Base-by-base conservation (phyloP, 805 yeast species). In the Kockiozyma suomiensis region DNA sequence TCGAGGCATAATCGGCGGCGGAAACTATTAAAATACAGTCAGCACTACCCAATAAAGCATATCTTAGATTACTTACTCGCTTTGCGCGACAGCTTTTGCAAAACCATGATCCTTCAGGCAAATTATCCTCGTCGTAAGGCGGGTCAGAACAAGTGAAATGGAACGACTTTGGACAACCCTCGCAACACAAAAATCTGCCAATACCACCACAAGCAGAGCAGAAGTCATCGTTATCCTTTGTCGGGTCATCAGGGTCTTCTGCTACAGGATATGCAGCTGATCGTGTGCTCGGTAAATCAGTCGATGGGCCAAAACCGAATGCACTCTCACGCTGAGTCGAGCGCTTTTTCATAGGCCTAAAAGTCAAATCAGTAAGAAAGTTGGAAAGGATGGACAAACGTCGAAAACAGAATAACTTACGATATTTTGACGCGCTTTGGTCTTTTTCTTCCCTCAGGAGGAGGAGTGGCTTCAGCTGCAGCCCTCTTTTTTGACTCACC, bases 111-210 rank as follows among this genome's bases (percentile, higher is more conserved):
- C 88, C 97, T 50, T 87, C 96, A 0, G 98, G 98, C 6, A 90
- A 74, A 40, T 80, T 71, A 52, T 81, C 79, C 43, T 87, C 90
- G 66, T 87, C 90, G 35, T 86, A 75, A 0, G 99, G 98, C 2
- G 98, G 98, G 68, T 89, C 87, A 61, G 93, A 82, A 72, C 99
- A 93, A 4, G 88, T 79, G 70, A 94, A 90, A 71, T 93, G 99
- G 74, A 93, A 94, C 1, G 97, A 88, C 68, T 81, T 81, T 0
- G 97, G 97, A 73, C 99, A 93, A 1, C 88, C 80, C 68, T 93
- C 99, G 75, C 99, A 93, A 74, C 98, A 94, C 25, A 93, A 78
- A 68, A 93, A 91, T 28, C 88, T 80, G 12, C 99, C 99, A 0
- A 91, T 78, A 28, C 90, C 89, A 1, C 96, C 92, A 75, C 99